These are phyloP conservation scores for Parachlorella kessleri DNA, from an alignment of 139 green algal species.

Conservation along the genomic window DNA sequence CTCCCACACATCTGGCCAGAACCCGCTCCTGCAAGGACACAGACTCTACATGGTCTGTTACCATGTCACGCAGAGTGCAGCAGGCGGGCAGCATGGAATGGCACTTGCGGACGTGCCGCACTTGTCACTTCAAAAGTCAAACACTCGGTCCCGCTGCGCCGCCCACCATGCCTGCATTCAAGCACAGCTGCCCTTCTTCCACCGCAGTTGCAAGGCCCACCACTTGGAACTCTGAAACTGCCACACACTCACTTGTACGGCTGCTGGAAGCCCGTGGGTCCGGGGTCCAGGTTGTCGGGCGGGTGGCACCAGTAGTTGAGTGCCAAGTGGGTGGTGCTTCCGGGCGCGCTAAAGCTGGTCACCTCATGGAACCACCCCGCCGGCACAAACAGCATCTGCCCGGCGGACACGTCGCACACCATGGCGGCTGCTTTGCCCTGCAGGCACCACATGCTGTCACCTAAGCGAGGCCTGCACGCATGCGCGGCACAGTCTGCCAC, in stretches of 20 bases:
- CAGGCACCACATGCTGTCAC: too few relatives aligned
- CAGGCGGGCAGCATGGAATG: too few relatives aligned
- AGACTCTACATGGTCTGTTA: not conserved
- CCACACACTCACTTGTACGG: slow-evolving; percentile 54
- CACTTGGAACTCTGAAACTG: too few relatives aligned
- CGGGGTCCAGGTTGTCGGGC: slow-evolving; percentile 70
- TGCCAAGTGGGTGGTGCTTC: slow-evolving; percentile 62
- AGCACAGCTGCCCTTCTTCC: slow-evolving; percentile 8
- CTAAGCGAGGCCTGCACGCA: too few relatives aligned
- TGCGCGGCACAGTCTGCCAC: too few relatives aligned
- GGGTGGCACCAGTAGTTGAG: slow-evolving; percentile 93
- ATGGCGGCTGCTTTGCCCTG: slow-evolving; percentile 49
- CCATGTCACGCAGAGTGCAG: not conserved
- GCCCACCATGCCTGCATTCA: not conserved
- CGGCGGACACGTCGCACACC: slow-evolving; percentile 47
- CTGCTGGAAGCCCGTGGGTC: slow-evolving; percentile 6
- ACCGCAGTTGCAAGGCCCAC: not conserved
- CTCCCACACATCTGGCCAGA: slow-evolving; percentile 53
- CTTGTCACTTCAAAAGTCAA: too few relatives aligned
- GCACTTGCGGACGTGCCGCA: too few relatives aligned
- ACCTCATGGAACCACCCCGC: slow-evolving; percentile 92
- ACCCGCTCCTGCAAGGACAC: slow-evolving; percentile 48
- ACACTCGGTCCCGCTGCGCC: too few relatives aligned
- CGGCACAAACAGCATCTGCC: slow-evolving; percentile 81
- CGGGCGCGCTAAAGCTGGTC: slow-evolving; percentile 31